phyloP scores from a whole-genome alignment of 257 asterid species.

The Solanum neorickii region DNA sequence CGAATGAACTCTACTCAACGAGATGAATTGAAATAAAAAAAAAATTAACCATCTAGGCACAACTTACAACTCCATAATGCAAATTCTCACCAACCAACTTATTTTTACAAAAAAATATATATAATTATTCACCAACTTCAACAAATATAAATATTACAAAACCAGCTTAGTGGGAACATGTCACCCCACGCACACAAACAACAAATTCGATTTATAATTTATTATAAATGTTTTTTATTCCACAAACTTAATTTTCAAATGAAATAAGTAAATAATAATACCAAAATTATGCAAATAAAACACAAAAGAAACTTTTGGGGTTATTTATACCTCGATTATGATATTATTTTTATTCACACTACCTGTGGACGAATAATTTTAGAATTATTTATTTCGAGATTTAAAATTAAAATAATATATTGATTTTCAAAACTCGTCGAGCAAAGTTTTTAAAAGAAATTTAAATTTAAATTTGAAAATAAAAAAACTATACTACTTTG shows the following conservation, averaged over 20 bases:
- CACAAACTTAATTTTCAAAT: neutral
- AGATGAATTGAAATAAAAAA: neutral
- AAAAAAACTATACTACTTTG: neutral
- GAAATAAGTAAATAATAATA: neutral
- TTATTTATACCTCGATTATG: neutral
- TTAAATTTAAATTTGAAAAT: neutral
- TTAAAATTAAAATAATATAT: neutral
- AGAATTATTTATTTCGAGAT: neutral
- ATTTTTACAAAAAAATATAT: neutral
- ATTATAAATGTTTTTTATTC: neutral
- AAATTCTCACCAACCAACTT: neutral
- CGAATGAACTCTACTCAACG: fast-evolving
- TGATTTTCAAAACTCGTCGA: neutral
- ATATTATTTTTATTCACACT: neutral
- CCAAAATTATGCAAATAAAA: neutral
- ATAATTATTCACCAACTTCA: neutral
- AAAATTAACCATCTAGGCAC: neutral
- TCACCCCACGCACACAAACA: neutral
- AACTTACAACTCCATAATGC: neutral
- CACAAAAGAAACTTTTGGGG: neutral
- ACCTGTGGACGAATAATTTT: neutral
- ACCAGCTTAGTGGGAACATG: neutral
- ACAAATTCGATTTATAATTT: neutral
- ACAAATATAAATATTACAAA: neutral
- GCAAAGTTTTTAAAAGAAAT: neutral